These are phyloP conservation scores for Tardiomyces depauwii DNA, from an alignment of 1,139 yeast species.

Conservation along the genomic window DNA sequence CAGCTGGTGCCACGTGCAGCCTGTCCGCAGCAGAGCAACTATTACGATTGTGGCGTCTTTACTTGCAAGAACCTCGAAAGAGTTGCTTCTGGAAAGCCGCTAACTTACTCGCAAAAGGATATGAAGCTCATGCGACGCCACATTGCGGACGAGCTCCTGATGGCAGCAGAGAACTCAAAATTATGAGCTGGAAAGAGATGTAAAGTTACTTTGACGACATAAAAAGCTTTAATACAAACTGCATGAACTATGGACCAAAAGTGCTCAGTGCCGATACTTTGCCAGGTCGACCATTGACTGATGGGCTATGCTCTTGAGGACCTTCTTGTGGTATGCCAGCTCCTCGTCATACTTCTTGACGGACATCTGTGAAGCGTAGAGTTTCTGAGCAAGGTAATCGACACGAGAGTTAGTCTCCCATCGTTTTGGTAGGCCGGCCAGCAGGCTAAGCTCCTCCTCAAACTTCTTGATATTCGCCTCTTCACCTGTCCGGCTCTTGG, in stretches of 20 bases:
- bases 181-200: not conserved
- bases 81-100: conserved; percentile 35
- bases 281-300: not conserved
- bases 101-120: conserved; percentile 55
- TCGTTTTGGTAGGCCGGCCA: conserved; percentile 38
- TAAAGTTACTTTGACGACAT: not conserved
- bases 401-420: conserved; percentile 48
- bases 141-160: conserved; percentile 47
- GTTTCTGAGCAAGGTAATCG: conserved; percentile 53
- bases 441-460: conserved; percentile 60
- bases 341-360: conserved; percentile 35
- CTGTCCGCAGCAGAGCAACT: conserved; percentile 83
- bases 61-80: conserved; percentile 70
- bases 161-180: conserved; percentile 1
- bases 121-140: conserved; percentile 58
- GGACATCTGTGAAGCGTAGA: conserved; percentile 31
- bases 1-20: conserved; percentile 24
- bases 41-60: conserved; percentile 93
- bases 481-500: conserved; percentile 46
- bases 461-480: conserved; percentile 48
- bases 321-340: conserved; percentile 14
- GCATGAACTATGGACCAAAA: not conserved
- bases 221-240: not conserved
- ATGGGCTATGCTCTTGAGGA: conserved; percentile 5
- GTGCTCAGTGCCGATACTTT: not conserved